These are phyloP conservation scores for Cytospora mali DNA, from an alignment of 2,329 filamentous ascomycete species.

Conservation along the genomic window DNA sequence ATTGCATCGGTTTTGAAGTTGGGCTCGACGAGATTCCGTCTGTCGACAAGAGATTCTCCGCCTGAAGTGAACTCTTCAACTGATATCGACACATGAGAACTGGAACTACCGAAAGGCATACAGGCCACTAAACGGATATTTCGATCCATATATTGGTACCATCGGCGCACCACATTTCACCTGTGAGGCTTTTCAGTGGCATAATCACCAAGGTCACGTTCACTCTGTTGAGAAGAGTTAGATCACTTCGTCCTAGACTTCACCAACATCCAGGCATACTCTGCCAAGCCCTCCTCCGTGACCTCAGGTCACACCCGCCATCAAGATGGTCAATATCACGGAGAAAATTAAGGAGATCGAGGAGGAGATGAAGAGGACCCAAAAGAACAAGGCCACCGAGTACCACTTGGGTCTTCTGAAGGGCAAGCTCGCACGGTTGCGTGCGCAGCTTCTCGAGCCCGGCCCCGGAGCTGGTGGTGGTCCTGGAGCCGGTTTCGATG, in stretches of 20 bases:
- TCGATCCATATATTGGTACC: too few species aligned
- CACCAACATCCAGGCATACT: neutral
- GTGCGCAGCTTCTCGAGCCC: constrained; percentile 92
- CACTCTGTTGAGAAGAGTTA: neutral
- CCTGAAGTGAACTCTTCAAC: neutral
- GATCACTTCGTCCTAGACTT: neutral
- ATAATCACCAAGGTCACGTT: too few species aligned
- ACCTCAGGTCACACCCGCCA: constrained; percentile 30
- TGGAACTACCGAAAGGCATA: neutral
- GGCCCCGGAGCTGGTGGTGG: constrained; percentile 76
- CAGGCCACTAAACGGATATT: neutral
- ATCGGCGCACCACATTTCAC: neutral
- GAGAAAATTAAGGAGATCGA: constrained; percentile 99
- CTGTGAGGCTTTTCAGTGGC: neutral
- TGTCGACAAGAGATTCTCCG: neutral
- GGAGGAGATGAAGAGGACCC: constrained; percentile 98
- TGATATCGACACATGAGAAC: constrained; percentile 1
- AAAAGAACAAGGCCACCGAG: constrained; percentile 76
- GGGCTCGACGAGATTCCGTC: neutral
- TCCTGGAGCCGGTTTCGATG: constrained; percentile 84
- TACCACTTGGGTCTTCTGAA: constrained; percentile 98
- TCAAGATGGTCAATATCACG: constrained; percentile 96
- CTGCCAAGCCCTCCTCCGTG: neutral
- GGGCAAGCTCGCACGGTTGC: constrained; percentile 93
- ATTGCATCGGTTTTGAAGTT: neutral